phyloP scores from a whole-genome alignment of 140 eudicot genomes.

The Cichorium intybus region DNA sequence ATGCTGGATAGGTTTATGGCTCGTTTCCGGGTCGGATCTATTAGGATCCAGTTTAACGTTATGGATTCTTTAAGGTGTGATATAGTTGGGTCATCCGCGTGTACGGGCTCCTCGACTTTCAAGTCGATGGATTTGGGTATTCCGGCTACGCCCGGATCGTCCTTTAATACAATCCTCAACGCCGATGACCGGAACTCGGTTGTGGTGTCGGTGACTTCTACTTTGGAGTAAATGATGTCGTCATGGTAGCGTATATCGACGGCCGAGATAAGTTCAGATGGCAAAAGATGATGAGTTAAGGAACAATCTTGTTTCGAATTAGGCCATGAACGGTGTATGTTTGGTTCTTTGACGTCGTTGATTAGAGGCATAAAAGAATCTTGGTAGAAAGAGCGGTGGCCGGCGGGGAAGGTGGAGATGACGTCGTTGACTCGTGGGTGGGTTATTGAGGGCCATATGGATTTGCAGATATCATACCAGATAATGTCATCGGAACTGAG shows the following conservation, averaged over 20 bases:
- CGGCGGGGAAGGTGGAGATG: constrained; percentile 42
- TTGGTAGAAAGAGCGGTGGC: constrained; percentile 40
- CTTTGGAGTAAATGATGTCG: constrained; percentile 32
- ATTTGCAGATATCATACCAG: too few species aligned
- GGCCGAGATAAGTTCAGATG: constrained; percentile 47
- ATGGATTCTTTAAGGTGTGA: constrained; percentile 20
- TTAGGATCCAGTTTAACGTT: constrained; percentile 57
- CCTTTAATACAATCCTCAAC: constrained; percentile 43
- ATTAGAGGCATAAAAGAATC: constrained; percentile 33
- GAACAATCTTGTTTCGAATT: not conserved
- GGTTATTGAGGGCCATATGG: constrained; percentile 42
- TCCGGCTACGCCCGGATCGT: constrained; percentile 14
- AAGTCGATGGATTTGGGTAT: constrained; percentile 26
- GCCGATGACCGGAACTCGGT: constrained; percentile 36
- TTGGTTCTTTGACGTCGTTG: not conserved
- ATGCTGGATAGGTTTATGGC: constrained; percentile 53
- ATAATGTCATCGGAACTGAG: too few species aligned
- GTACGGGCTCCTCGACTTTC: constrained; percentile 23
- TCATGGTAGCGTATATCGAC: constrained; percentile 41
- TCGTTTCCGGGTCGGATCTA: constrained; percentile 41
- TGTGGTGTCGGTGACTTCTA: constrained; percentile 19
- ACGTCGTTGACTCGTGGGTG: constrained; percentile 26
- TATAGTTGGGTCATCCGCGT: constrained; percentile 16
- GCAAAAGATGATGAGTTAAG: constrained; percentile 23
- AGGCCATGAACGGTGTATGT: not conserved